These are phyloP conservation scores for Xylaria castorea DNA, from an alignment of 495 filamentous ascomycete genomes.

Conservation along the genomic window DNA sequence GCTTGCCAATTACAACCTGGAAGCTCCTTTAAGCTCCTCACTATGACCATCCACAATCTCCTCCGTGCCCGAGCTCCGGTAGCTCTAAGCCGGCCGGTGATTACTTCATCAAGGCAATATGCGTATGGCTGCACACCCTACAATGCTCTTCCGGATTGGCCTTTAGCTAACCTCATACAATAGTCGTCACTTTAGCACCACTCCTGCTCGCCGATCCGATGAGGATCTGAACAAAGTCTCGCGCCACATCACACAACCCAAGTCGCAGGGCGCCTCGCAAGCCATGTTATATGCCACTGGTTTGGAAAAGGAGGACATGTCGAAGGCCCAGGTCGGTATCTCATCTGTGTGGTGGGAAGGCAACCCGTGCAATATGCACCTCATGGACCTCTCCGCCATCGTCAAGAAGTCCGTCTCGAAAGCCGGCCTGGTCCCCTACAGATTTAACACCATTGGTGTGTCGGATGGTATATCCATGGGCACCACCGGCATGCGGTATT, in stretches of 20 bases:
- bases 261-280: constrained; percentile 96
- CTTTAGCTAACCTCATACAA: constrained; percentile 27
- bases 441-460: constrained; percentile 98
- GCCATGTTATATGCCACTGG: constrained; percentile 98
- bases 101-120: constrained; percentile 45
- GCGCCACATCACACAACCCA: constrained; percentile 86
- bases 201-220: constrained; percentile 50
- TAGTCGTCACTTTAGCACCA: constrained; percentile 52
- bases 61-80: constrained; percentile 48
- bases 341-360: constrained; percentile 89
- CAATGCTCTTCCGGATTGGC: not conserved
- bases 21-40: constrained; percentile 1
- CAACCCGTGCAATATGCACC: constrained; percentile 99
- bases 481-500: constrained; percentile 90
- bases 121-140: constrained; percentile 39
- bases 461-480: constrained; percentile 86
- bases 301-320: constrained; percentile 80
- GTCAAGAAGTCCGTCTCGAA: constrained; percentile 85
- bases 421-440: constrained; percentile 80
- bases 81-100: constrained; percentile 47
- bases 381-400: constrained; percentile 82
- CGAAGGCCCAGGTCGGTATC: constrained; percentile 95
- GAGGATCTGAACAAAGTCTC: constrained; percentile 82
- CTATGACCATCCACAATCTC: constrained; percentile 49
- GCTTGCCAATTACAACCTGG: constrained; percentile 14